These are phyloP conservation scores for Cystobasidium onofrii DNA, from an alignment of 768 basidiomycete species.

Conservation along the genomic window DNA sequence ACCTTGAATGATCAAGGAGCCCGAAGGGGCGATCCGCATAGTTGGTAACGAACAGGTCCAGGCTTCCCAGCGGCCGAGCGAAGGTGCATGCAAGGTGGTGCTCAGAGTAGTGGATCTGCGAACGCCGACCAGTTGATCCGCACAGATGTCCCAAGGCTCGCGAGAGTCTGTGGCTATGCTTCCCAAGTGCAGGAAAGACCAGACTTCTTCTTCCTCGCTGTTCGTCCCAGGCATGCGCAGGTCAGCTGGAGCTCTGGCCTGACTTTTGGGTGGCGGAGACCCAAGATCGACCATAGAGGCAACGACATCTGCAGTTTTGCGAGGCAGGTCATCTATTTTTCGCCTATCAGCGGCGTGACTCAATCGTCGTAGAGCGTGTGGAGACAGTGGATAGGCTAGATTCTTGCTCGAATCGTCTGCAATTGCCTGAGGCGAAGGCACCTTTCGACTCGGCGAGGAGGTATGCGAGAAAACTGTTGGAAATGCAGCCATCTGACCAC, in stretches of 20 bases:
- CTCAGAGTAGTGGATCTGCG: background rate
- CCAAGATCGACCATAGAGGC: background rate
- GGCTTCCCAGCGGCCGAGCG: slow-evolving; percentile 7
- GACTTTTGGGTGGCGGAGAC: background rate
- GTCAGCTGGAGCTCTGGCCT: background rate
- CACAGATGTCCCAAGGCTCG: background rate
- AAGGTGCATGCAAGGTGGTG: background rate
- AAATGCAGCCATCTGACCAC: background rate
- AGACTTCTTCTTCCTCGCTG: background rate
- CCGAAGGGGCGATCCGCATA: background rate
- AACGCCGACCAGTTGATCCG: background rate
- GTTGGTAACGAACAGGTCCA: background rate
- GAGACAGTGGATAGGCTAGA: slow-evolving; percentile 19
- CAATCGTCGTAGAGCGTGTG: slow-evolving; percentile 10
- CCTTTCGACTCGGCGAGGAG: background rate
- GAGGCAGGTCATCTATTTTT: background rate
- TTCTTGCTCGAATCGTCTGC: background rate
- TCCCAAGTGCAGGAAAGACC: background rate
- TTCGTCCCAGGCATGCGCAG: background rate
- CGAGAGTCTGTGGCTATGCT: background rate
- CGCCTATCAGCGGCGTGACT: slow-evolving; percentile 23
- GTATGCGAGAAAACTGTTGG: background rate
- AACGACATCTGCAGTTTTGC: background rate
- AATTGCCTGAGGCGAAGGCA: background rate
- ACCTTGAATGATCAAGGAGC: background rate